Evolutionary conservation across 805 yeast genomes (phyloP), one percentile per base, ranked within the genome.

Genomic region (Metschnikowia rubicola): DNA sequence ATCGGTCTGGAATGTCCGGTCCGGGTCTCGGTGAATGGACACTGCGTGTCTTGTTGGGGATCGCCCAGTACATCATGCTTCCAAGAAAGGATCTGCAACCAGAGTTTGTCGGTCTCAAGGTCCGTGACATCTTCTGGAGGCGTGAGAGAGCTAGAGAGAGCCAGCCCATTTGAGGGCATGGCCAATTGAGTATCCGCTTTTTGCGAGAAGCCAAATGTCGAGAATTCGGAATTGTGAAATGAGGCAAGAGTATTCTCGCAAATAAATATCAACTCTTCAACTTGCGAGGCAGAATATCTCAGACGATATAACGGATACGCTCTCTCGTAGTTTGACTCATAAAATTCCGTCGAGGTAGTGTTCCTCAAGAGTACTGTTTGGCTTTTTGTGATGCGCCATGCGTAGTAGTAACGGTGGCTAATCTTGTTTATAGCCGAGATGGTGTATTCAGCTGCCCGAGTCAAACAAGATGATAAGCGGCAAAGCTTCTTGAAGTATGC

Each of bases 311-410:
- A 44, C 9, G 51, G 19, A 3, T 45, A 47, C 1, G 58, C 59
- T 29, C 45, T 44, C 13, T 42, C 38, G 36, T 51, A 51, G 29
- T 63, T 60, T 9, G 52, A 57, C 29, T 58, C 61, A 46, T 68
- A 68, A 44, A 67, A 70, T 15, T 62, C 66, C 19, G 63, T 54
- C 15, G 66, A 60, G 0, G 51, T 61, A 10, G 79, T 47, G 4
- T 75, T 43, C 21, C 63, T 66, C 10, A 74, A 52, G 17, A 81
- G 55, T 38, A 67, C 73, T 6, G 61, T 61, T 43, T 77, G 79
- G 0, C 86, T 83, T 55, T 82, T 83, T 33, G 79, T 71, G 59
- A 84, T 74, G 63, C 86, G 76, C 81, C 84, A 81, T 2, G 89
- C 86, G 58, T 82, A 83, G 48, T 80, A 81, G 58, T 83, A 84